Percentiles rank a stretch among this genome's conserved stretches.
phyloP scores from a whole-genome alignment of 2,329 filamentous ascomycete species.

The Fusarium anguioides region DNA sequence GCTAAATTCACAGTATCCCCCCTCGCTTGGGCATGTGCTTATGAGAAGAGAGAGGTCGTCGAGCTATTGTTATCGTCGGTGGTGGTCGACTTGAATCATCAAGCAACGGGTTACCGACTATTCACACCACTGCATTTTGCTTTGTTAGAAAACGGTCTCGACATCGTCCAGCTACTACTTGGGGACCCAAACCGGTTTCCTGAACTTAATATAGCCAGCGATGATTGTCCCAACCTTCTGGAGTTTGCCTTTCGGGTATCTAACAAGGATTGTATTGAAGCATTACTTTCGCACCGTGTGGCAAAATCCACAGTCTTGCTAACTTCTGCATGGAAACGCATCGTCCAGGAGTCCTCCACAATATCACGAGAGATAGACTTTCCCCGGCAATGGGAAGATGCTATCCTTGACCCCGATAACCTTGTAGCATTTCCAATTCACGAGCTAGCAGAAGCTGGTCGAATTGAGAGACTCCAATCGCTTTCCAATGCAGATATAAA shows the following conservation, averaged over 20 bases:
- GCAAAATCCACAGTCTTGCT: neutral
- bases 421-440: neutral
- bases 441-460: neutral
- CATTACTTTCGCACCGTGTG: neutral
- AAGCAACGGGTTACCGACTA: accelerated
- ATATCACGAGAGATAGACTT: too few species aligned
- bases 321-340: neutral
- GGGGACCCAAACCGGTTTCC: neutral
- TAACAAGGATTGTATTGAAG: neutral
- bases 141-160: neutral
- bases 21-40: neutral
- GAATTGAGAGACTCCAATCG: neutral
- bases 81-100: neutral
- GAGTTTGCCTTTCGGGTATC: neutral
- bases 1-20: neutral
- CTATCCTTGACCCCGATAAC: neutral
- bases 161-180: neutral
- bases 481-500: neutral
- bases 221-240: neutral
- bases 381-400: neutral
- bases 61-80: neutral
- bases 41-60: neutral
- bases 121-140: neutral
- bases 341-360: neutral
- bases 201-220: too few species aligned